Percentiles rank a stretch among this genome's conserved stretches.
phyloP scores from a whole-genome alignment of 345 rosid genomes.

The Rhizophora mangle region DNA sequence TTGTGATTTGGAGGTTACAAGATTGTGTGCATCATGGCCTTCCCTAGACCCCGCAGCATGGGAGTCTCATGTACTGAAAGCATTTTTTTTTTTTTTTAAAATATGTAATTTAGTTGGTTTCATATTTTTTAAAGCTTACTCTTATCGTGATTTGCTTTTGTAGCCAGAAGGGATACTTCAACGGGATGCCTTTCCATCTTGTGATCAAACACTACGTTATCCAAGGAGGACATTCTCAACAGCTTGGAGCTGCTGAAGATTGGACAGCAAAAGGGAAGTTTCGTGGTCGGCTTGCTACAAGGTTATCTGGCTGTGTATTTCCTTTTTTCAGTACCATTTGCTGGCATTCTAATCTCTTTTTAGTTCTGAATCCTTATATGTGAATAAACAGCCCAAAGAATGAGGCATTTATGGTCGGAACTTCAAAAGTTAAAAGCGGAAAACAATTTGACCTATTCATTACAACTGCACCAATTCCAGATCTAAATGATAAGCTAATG shows the following conservation, averaged over 20 bases:
- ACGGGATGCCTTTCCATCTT: constrained; percentile 73
- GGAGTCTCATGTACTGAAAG: no score
- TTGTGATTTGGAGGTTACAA: no score
- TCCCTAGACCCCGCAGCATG: no score
- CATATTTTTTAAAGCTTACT: background rate
- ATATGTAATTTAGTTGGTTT: no score
- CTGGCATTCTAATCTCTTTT: background rate
- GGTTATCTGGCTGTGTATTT: constrained; percentile 35
- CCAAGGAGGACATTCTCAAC: constrained; percentile 67
- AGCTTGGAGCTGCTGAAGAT: constrained; percentile 59
- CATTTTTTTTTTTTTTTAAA: no score
- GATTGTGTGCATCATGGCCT: no score
- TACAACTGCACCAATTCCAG: constrained; percentile 87
- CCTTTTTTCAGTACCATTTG: background rate
- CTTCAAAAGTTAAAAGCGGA: constrained; percentile 49
- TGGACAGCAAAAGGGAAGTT: constrained; percentile 84
- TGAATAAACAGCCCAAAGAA: constrained; percentile 56
- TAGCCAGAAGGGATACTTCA: constrained; percentile 82
- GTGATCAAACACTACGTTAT: constrained; percentile 83
- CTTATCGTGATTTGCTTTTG: constrained; percentile 24
- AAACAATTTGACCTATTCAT: constrained; percentile 65
- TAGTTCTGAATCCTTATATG: background rate
- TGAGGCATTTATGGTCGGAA: constrained; percentile 83
- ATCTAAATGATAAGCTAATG: constrained; percentile 60
- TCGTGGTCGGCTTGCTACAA: constrained; percentile 53